These are phyloP conservation scores for Xerocomellus intermedius DNA, from an alignment of 768 basidiomycete species.

Conservation along the genomic window DNA sequence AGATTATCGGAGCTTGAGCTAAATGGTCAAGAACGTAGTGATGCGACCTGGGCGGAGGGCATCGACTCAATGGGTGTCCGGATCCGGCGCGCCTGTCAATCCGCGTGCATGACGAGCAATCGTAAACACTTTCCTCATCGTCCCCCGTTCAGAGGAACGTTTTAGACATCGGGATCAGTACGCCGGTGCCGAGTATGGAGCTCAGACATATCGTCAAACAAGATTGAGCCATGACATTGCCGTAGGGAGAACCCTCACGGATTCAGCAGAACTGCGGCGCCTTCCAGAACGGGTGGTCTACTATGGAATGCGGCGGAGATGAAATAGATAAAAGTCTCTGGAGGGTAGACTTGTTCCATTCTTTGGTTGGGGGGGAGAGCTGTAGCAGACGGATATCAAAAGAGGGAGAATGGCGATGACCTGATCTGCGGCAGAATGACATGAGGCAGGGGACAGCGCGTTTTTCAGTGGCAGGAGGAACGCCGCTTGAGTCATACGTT, in stretches of 20 bases:
- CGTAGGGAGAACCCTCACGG: slow-evolving; percentile 27
- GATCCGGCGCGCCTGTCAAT: slow-evolving; percentile 7
- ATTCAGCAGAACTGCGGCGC: slow-evolving; percentile 16
- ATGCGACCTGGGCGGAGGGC: slow-evolving; percentile 33
- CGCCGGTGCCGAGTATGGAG: slow-evolving; percentile 21
- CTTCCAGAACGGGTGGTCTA: slow-evolving; percentile 19
- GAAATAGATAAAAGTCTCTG: slow-evolving; percentile 20
- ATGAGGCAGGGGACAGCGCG: slow-evolving; percentile 20
- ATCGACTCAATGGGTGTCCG: not conserved
- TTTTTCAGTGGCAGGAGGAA: slow-evolving; percentile 6
- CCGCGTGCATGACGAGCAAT: not conserved
- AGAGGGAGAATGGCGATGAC: slow-evolving; percentile 16
- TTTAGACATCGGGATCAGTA: slow-evolving; percentile 13
- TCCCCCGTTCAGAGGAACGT: not conserved
- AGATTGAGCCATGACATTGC: slow-evolving; percentile 12
- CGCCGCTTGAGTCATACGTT: slow-evolving; percentile 15
- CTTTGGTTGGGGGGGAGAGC: slow-evolving; percentile 8
- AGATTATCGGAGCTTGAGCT: slow-evolving; percentile 24
- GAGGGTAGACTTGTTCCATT: slow-evolving; percentile 19
- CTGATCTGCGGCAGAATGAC: slow-evolving; percentile 15
- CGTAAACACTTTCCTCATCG: not conserved
- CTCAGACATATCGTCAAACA: not conserved
- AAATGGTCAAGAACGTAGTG: slow-evolving; percentile 19
- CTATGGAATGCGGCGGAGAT: slow-evolving; percentile 29
- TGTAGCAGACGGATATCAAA: slow-evolving; percentile 14